Base-by-base conservation (phyloP, 495 filamentous ascomycete species). In the Aspergillus bertholletiae region DNA sequence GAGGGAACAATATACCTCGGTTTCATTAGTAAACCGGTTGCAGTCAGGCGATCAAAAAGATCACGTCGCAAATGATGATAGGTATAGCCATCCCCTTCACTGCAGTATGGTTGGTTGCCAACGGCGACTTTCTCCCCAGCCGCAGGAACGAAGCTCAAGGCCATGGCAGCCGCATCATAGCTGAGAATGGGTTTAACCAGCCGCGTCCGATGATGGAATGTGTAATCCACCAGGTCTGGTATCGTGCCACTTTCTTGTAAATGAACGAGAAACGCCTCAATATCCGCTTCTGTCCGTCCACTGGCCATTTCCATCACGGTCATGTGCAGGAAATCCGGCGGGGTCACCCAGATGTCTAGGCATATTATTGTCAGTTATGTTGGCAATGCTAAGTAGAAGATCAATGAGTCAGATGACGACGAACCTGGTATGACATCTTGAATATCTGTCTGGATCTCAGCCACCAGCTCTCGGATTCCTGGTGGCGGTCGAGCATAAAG, bases 41-140 rank as follows among this genome's bases (percentile, higher is more conserved):
- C 70, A 41, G 74, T 67, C 12, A 78, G 77, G n/a, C 82, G 68
- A 17, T 76, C 74, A 64, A 83, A 92, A 13, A 95, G 67, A 68
- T 96, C 89, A 3, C 88, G 76, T 1, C 93, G 84, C 5, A 97
- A 83, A 68, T 97, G 92, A 61, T 96, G 93, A 68, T 96, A 97
- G 2, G 88, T 90, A 68, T 90, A 97, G 0, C 24, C 34, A 55
- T 90, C 86, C 7, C 77, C 72, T 4, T 28, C 26, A 15, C 66
- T 63, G 0, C 45, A 20, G 49, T 54, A 22, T 56, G 34, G 45
- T 12, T 41, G 37, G 13, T 40, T 9, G 23, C n/a, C n/a, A 30
- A 46, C 48, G 62, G 57, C n/a, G 9, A 8, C 59, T 5, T 59
- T 66, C 63, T 86, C 83, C 15, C 78, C 84, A 2, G 84, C 79